Evolutionary conservation across 257 asterid genomes (phyloP).

Genomic region (Oldenlandia corymbosa): DNA sequence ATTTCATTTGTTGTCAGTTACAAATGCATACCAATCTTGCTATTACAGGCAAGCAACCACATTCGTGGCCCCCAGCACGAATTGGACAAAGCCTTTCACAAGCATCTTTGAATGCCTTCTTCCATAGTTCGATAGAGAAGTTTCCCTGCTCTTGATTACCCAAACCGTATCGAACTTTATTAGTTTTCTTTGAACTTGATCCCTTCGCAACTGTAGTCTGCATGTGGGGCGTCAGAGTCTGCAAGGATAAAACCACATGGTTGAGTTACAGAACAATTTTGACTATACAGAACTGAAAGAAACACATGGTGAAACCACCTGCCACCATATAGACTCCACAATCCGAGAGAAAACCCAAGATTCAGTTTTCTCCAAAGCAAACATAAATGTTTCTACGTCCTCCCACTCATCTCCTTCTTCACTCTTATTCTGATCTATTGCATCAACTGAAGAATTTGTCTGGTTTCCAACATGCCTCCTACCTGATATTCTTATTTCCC

Average conservation of each 20-base stretch:
- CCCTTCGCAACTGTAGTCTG: constrained; percentile 55
- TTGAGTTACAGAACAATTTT: constrained; percentile 6
- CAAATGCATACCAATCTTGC: constrained; percentile 61
- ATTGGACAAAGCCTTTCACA: constrained; percentile 91
- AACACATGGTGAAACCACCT: constrained; percentile 41
- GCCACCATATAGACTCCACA: constrained; percentile 97
- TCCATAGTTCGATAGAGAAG: constrained; percentile 76
- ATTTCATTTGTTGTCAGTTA: too few species aligned
- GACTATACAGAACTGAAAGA: not conserved
- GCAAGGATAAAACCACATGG: constrained; percentile 23
- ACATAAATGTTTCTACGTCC: constrained; percentile 56
- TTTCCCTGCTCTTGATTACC: constrained; percentile 61
- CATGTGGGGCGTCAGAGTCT: constrained; percentile 95
- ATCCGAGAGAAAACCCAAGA: constrained; percentile 87
- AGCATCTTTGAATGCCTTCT: constrained; percentile 89
- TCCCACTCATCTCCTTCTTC: constrained; percentile 45
- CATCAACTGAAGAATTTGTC: constrained; percentile 3
- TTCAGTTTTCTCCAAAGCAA: constrained; percentile 74
- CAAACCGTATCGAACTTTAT: constrained; percentile 43
- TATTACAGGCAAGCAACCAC: constrained; percentile 81
- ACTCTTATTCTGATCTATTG: constrained; percentile 11
- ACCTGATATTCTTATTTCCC: constrained; percentile 36
- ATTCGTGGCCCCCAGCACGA: constrained; percentile 65
- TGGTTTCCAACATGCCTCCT: constrained; percentile 16
- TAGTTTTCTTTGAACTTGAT: constrained; percentile 36